phyloP scores from a whole-genome alignment of 2,329 filamentous ascomycete species.

The Monosporascus sp. region DNA sequence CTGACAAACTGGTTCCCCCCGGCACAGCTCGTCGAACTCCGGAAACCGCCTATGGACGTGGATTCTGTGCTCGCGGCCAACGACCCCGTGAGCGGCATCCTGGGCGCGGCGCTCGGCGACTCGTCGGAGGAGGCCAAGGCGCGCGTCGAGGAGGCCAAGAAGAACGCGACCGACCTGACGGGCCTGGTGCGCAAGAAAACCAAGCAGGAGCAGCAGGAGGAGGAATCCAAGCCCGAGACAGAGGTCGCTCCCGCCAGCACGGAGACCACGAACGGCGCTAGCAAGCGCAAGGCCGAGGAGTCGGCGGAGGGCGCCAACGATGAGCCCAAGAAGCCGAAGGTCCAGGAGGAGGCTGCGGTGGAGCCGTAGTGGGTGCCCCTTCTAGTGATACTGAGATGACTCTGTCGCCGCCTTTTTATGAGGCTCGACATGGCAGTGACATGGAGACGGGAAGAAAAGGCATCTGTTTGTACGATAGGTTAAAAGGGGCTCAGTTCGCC shows the following conservation, averaged over 20 bases:
- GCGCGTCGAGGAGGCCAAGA: slow-evolving; percentile 66
- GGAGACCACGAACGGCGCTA: slow-evolving; percentile 28
- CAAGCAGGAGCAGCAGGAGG: slow-evolving; percentile 29
- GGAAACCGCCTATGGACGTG: slow-evolving; percentile 55
- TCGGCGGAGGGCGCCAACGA: slow-evolving; percentile 22
- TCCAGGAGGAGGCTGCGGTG: slow-evolving; percentile 20
- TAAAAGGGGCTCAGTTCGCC: no score
- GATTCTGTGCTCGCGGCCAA: slow-evolving; percentile 47
- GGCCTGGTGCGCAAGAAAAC: slow-evolving; percentile 67
- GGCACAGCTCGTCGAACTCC: slow-evolving; percentile 61
- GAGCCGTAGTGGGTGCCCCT: background rate
- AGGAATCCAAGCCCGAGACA: slow-evolving; percentile 19
- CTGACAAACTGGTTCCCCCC: slow-evolving; percentile 9
- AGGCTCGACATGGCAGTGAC: no score
- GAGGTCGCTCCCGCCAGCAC: slow-evolving; percentile 20
- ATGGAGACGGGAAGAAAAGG: no score
- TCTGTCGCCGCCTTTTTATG: no score
- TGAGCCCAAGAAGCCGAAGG: slow-evolving; percentile 32
- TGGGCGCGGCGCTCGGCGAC: slow-evolving; percentile 59
- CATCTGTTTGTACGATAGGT: no score
- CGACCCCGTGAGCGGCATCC: slow-evolving; percentile 50
- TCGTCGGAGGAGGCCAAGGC: slow-evolving; percentile 55
- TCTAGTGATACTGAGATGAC: background rate
- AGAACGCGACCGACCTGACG: slow-evolving; percentile 66
- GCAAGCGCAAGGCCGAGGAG: slow-evolving; percentile 38